Percentiles rank a stretch among this genome's conserved stretches.
phyloP scores from a whole-genome alignment of 1,139 yeast genomes.

The Maudiozyma humilis region DNA sequence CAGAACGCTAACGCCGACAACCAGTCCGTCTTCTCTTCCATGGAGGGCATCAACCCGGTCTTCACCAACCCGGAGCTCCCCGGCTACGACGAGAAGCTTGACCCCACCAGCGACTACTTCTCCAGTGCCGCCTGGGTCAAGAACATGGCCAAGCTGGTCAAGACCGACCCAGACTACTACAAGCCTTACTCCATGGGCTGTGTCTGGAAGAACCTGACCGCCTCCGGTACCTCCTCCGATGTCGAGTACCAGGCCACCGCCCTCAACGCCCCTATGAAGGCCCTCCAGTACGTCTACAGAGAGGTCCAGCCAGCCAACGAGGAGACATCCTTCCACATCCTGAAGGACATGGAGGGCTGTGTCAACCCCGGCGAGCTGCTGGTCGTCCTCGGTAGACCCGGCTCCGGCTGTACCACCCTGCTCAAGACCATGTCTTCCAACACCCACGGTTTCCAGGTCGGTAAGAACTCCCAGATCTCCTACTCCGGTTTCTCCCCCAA shows the following conservation, averaged over 20 bases:
- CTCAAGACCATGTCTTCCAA: conserved; percentile 61
- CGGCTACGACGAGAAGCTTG: conserved; percentile 39
- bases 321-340: conserved; percentile 42
- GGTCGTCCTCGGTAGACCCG: conserved; percentile 75
- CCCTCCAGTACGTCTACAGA: conserved; percentile 16
- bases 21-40: conserved; percentile 6
- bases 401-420: conserved; percentile 77
- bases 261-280: conserved; percentile 38
- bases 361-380: conserved; percentile 65
- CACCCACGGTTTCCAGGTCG: conserved; percentile 63
- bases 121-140: conserved; percentile 62
- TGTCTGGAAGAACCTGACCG: conserved; percentile 58
- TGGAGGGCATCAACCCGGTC: conserved; percentile 18
- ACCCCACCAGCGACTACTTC: conserved; percentile 53
- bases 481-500: conserved; percentile 44
- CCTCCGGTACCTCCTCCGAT: conserved; percentile 69
- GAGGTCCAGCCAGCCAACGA: conserved; percentile 24
- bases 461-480: conserved; percentile 40
- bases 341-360: conserved; percentile 60
- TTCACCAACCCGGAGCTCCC: conserved; percentile 12
- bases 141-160: conserved; percentile 50
- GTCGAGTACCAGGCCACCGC: conserved; percentile 75
- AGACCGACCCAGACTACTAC: conserved; percentile 55
- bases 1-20: background rate
- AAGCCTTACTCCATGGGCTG: conserved; percentile 62